A percentile compares a stretch with the other conserved stretches of the same genome.
These are phyloP conservation scores for Fusarium miscanthi DNA, from an alignment of 2,329 filamentous ascomycete genomes.

Conservation along the genomic window DNA sequence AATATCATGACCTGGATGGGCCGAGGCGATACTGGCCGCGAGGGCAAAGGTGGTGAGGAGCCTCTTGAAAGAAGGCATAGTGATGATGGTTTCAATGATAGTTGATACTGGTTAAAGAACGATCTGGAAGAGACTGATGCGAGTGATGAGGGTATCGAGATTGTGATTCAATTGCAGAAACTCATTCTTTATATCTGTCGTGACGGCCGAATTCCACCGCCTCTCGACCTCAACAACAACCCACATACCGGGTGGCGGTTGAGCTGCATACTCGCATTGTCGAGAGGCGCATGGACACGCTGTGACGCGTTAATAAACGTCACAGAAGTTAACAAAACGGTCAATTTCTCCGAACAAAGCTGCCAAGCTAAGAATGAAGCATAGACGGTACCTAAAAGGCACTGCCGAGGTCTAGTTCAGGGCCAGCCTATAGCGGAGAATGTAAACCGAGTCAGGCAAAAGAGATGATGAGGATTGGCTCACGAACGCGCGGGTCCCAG, in stretches of 20 bases:
- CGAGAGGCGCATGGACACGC: conserved; percentile 1
- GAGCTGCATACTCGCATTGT: neutral
- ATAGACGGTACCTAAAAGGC: conserved; percentile 9
- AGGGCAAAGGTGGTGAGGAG: conserved; percentile 28
- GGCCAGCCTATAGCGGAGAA: conserved; percentile 3
- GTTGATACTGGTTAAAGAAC: neutral
- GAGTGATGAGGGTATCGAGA: neutral
- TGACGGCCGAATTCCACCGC: neutral
- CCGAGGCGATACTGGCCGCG: conserved; percentile 38
- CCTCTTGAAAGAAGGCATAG: conserved; percentile 27
- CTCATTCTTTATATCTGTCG: neutral
- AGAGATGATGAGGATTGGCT: conserved; percentile 10
- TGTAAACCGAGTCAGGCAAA: conserved; percentile 5
- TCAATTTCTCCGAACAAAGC: neutral
- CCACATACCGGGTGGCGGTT: conserved; percentile 7
- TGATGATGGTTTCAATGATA: neutral
- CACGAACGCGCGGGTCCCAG: neutral
- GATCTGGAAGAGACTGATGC: neutral
- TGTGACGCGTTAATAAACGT: conserved; percentile 14
- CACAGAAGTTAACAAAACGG: neutral
- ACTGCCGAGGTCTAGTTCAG: conserved; percentile 7
- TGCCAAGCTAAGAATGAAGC: conserved; percentile 14
- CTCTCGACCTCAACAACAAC: neutral
- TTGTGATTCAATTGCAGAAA: neutral
- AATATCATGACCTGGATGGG: conserved; percentile 63